Evolutionary conservation across 768 basidiomycete species (phyloP).

Genomic region (Leccinum barrowsii): DNA sequence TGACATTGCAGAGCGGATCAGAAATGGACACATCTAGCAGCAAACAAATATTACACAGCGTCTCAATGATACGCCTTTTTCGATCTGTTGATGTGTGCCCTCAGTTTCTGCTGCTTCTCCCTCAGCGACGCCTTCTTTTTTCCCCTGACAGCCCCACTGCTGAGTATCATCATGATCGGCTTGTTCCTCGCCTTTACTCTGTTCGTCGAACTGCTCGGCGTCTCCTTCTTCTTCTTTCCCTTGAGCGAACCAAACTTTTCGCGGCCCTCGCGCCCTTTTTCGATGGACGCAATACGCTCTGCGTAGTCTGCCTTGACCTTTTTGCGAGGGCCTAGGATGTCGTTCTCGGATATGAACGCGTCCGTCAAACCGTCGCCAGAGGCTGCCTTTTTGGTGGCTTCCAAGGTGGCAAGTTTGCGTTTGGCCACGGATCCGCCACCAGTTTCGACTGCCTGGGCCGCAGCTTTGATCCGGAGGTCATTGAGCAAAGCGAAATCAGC

Average conservation of each 20-base stretch:
- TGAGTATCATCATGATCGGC: slow-evolving; percentile 91
- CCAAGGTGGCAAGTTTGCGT: slow-evolving; percentile 81
- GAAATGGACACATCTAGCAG: slow-evolving; percentile 25
- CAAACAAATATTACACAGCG: neutral
- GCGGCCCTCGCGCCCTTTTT: slow-evolving; percentile 90
- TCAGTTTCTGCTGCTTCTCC: slow-evolving; percentile 76
- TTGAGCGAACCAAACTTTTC: slow-evolving; percentile 89
- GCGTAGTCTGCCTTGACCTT: slow-evolving; percentile 92
- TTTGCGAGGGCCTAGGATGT: slow-evolving; percentile 92
- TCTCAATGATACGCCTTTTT: slow-evolving; percentile 47
- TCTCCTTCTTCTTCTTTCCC: slow-evolving; percentile 87
- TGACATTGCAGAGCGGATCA: slow-evolving; percentile 46
- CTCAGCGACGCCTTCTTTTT: slow-evolving; percentile 82
- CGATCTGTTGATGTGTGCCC: slow-evolving; percentile 69
- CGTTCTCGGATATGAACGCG: slow-evolving; percentile 78
- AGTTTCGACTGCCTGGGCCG: slow-evolving; percentile 61
- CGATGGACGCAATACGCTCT: slow-evolving; percentile 87
- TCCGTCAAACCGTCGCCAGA: slow-evolving; percentile 42
- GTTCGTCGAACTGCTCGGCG: slow-evolving; percentile 85
- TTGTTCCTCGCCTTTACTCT: slow-evolving; percentile 91
- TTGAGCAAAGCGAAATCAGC: slow-evolving; percentile 92
- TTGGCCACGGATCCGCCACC: slow-evolving; percentile 77
- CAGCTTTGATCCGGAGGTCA: slow-evolving; percentile 81
- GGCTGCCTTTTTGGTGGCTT: slow-evolving; percentile 61
- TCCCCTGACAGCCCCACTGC: slow-evolving; percentile 68